Conservation (phyloP, 176 grass and related monocot species). For the Calamus simplicifolius region DNA sequence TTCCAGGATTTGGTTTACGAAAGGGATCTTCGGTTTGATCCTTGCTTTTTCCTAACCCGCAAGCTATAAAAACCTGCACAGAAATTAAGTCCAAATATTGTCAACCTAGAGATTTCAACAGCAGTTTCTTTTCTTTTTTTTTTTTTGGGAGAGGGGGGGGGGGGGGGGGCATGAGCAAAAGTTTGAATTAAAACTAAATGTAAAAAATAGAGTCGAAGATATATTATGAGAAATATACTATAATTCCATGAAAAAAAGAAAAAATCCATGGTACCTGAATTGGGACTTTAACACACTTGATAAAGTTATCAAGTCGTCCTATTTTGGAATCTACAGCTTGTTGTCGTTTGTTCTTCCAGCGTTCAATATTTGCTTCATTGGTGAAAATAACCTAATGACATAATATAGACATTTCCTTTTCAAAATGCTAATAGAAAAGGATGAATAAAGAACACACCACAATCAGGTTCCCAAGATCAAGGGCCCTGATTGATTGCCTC, state of each 20-base stretch:
- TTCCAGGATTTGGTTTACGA: slow-evolving; percentile 73
- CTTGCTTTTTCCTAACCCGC: slow-evolving; percentile 59
- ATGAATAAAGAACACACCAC: too few species aligned
- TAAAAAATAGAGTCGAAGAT: background rate
- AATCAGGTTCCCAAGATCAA: too few species aligned
- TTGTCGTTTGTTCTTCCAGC: slow-evolving; percentile 85
- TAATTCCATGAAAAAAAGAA: background rate
- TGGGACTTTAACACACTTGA: slow-evolving; percentile 58
- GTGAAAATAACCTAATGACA: slow-evolving; percentile 85
- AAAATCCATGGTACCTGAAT: slow-evolving; percentile 47
- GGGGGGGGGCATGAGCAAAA: too few species aligned
- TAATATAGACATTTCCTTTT: background rate
- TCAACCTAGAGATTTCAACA: too few species aligned
- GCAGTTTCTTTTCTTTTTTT: too few species aligned
- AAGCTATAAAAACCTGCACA: slow-evolving; percentile 79
- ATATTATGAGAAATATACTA: background rate
- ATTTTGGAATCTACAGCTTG: slow-evolving; percentile 92
- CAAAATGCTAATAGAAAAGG: background rate
- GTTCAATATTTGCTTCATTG: slow-evolving; percentile 85
- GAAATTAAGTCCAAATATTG: too few species aligned
- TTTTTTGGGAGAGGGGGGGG: too few species aligned
- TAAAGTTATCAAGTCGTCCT: slow-evolving; percentile 78
- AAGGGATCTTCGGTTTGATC: slow-evolving; percentile 43
- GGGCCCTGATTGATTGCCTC: too few species aligned
- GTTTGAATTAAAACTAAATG: too few species aligned